Evolutionary conservation across 768 basidiomycete genomes (phyloP).

Genomic region (Butyriboletus loyo): DNA sequence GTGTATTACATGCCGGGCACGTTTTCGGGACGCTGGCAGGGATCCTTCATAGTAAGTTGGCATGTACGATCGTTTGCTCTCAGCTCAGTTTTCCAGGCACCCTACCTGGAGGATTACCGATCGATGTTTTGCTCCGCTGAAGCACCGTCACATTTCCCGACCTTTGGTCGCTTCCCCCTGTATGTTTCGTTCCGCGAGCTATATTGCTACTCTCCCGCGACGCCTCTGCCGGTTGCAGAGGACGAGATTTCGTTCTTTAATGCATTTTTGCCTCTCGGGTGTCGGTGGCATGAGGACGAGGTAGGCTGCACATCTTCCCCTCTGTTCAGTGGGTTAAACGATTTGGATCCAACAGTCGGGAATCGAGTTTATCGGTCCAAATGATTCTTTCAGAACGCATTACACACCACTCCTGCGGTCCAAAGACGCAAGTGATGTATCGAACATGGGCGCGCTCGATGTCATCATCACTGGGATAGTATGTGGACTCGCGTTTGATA

Average conservation of each 20-base stretch:
- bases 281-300: slow-evolving; percentile 34
- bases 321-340: not conserved
- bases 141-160: slow-evolving; percentile 35
- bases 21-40: slow-evolving; percentile 49
- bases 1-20: slow-evolving; percentile 41
- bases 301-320: slow-evolving; percentile 1
- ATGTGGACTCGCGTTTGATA: slow-evolving; percentile 13
- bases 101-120: slow-evolving; percentile 37
- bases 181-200: slow-evolving; percentile 50
- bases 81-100: slow-evolving; percentile 31
- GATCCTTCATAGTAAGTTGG: slow-evolving; percentile 43
- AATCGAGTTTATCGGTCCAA: slow-evolving; percentile 30
- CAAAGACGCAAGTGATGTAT: slow-evolving; percentile 11
- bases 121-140: slow-evolving; percentile 34
- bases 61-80: not conserved
- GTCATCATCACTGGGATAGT: slow-evolving; percentile 55
- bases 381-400: slow-evolving; percentile 34
- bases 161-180: slow-evolving; percentile 43
- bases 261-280: slow-evolving; percentile 46
- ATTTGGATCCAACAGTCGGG: slow-evolving; percentile 20
- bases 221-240: slow-evolving; percentile 35
- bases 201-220: slow-evolving; percentile 36
- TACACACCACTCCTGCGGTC: slow-evolving; percentile 36
- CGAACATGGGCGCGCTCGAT: slow-evolving; percentile 34
- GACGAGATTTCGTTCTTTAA: slow-evolving; percentile 37